phyloP scores from a whole-genome alignment of 352 stramenopile species.

The Pythium monospermum region DNA sequence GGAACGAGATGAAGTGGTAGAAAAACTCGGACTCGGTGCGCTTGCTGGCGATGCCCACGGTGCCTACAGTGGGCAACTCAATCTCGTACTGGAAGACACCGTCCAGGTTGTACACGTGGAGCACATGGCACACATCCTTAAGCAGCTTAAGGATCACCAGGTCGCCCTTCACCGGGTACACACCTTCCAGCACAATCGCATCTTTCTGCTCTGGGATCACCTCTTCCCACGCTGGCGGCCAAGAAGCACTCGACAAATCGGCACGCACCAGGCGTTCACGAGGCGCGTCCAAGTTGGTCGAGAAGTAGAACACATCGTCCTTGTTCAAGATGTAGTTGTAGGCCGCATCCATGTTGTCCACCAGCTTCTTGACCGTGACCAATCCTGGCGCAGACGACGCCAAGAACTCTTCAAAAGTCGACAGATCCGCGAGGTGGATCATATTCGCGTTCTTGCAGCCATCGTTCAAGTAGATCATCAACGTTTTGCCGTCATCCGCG shows the following conservation, averaged over 20 bases:
- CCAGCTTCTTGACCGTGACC: conserved; percentile 65
- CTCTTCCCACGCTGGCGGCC: conserved; percentile 51
- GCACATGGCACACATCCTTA: conserved; percentile 75
- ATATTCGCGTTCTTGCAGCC: conserved; percentile 89
- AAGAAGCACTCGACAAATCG: conserved; percentile 20
- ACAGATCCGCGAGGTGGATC: conserved; percentile 67
- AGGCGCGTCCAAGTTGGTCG: conserved; percentile 78
- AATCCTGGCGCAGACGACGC: conserved; percentile 23
- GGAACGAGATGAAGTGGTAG: conserved; percentile 86
- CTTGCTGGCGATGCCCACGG: conserved; percentile 63
- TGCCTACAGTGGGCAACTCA: conserved; percentile 57
- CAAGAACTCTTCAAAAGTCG: conserved; percentile 44
- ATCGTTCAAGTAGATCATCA: conserved; percentile 75
- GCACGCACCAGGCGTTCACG: conserved; percentile 68
- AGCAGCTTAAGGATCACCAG: conserved; percentile 73
- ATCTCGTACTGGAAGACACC: conserved; percentile 76
- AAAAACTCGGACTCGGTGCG: conserved; percentile 80
- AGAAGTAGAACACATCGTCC: conserved; percentile 83
- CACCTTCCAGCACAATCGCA: conserved; percentile 67
- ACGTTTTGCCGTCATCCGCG: conserved; percentile 71
- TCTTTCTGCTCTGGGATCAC: conserved; percentile 78
- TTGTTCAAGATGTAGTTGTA: conserved; percentile 89
- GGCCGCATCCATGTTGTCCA: conserved; percentile 81
- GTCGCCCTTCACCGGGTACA: conserved; percentile 58
- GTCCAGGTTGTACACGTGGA: conserved; percentile 76